A percentile compares a stretch with the other conserved stretches of the same genome.
These are phyloP conservation scores for Chytriomyces confervae DNA, from an alignment of 192 early-diverging fungal genomes.

Conservation along the genomic window DNA sequence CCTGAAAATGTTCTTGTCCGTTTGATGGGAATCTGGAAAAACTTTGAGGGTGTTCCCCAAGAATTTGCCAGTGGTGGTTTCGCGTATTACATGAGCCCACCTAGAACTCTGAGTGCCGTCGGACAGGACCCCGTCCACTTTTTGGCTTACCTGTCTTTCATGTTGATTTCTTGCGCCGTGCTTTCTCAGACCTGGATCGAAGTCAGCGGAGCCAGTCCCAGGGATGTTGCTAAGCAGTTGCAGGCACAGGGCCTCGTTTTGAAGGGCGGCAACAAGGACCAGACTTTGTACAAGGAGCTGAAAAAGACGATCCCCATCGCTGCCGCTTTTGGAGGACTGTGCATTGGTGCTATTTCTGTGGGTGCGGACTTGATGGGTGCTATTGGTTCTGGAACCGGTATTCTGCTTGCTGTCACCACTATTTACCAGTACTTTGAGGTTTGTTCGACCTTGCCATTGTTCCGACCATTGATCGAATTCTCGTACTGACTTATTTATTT, in stretches of 20 bases:
- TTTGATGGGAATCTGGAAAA: constrained; percentile 95
- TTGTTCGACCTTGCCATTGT: constrained; percentile 12
- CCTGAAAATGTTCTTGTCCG: constrained; percentile 93
- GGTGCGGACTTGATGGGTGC: constrained; percentile 95
- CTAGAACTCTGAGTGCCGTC: constrained; percentile 81
- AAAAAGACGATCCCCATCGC: constrained; percentile 98
- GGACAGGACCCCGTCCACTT: constrained; percentile 95
- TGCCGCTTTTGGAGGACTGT: constrained; percentile 96
- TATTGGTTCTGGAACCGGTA: constrained; percentile 99
- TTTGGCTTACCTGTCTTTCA: constrained; percentile 89
- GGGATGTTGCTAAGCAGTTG: constrained; percentile 97
- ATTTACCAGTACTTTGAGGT: constrained; percentile 98
- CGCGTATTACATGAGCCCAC: constrained; percentile 99
- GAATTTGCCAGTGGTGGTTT: constrained; percentile 91
- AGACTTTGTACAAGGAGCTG: constrained; percentile 99
- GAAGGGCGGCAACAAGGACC: constrained; percentile 91
- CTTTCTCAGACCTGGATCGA: constrained; percentile 99
- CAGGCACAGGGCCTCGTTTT: constrained; percentile 97
- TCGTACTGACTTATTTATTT: constrained; percentile 9
- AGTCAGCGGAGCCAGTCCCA: constrained; percentile 95
- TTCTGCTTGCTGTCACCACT: constrained; percentile 96
- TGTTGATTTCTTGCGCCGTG: constrained; percentile 94
- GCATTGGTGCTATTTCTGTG: constrained; percentile 94
- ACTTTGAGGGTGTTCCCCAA: constrained; percentile 93
- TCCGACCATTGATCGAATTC: not conserved